Evolutionary conservation across 2,329 filamentous ascomycete genomes (phyloP), one percentile per base, ranked within the genome.

Genomic region (Phoma sp.): DNA sequence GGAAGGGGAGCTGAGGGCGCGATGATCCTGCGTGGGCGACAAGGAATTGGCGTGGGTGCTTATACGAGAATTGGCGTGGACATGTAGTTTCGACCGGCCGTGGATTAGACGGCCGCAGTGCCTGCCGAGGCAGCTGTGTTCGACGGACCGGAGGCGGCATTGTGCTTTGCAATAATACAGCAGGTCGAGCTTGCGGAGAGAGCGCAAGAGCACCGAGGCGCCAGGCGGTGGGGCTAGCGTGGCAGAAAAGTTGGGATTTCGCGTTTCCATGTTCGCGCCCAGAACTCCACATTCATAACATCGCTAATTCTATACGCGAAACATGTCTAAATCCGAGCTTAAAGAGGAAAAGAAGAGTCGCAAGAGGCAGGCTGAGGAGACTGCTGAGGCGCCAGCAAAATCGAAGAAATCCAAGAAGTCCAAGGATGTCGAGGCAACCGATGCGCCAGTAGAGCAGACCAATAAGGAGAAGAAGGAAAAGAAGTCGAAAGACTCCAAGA

Each of bases 1-100:
- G 83, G 75, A 89, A 90, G 30, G 84, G 83, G 29, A 88, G 77
- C 68, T 88, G 85, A 36, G 86, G 86, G 27, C 86, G 83, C 43
- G 78, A 75, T 43, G 75, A 69, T 47, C 76, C 69, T 27, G 65
- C 59, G 38, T 82, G 65, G 35, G 71, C 66, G 40, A 68, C 60
- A 61, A 86, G 68, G 56, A 85, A 77, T 46, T 82, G 79, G 42
- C 82, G 79, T 37, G 77, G 79, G 32, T 80, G 77, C 62, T 81
- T 83, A 58, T 83, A 81, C 13, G 85, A 86, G 73, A 89, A 88
- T 32, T 78, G 78, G 40, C 85, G 82, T n/a, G 67, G 68, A 42
- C 62, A 63, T 32, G 65, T 64, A 18, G 57, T 52, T 14, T 68
- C 59, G 13, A 50, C 38, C 7, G 57, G 32, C 33, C 54, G 52